A percentile compares a stretch with the other conserved stretches of the same genome.
Evolutionary conservation across 2,329 filamentous ascomycete genomes (phyloP).

Genomic region (Ophiognomonia clavigignenti-juglandacearum): DNA sequence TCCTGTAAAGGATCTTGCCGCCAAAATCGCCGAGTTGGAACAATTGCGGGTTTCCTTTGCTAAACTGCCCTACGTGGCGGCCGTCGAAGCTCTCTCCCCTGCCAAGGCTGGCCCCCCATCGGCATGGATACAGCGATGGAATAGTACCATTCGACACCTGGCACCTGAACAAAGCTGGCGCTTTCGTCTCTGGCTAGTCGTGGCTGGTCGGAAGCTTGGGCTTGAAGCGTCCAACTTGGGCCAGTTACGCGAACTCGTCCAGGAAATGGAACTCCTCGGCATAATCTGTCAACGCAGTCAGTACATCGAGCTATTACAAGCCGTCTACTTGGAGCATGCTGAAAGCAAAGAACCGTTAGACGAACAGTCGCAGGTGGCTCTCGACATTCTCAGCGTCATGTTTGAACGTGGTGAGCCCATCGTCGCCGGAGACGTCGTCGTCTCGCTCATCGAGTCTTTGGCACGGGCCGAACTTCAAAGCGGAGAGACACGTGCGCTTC

Average conservation of each 20-base stretch:
- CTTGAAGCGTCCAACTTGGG: constrained; percentile 12
- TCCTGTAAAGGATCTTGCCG: constrained; percentile 5
- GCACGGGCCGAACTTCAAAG: constrained; percentile 27
- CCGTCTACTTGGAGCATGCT: constrained; percentile 27
- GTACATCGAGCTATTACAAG: constrained; percentile 32
- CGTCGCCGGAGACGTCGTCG: constrained; percentile 42
- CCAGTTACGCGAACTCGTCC: constrained; percentile 25
- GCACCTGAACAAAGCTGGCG: constrained; percentile 28
- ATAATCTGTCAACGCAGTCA: constrained; percentile 29
- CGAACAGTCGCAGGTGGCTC: constrained; percentile 33
- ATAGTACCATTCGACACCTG: constrained; percentile 23
- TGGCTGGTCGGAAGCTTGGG: constrained; percentile 20
- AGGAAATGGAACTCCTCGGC: constrained; percentile 35
- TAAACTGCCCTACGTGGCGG: not conserved
- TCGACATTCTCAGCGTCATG: constrained; percentile 39
- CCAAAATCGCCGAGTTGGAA: constrained; percentile 7
- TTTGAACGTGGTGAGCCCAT: constrained; percentile 40
- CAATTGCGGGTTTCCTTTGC: constrained; percentile 9
- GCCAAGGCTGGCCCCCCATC: constrained; percentile 1
- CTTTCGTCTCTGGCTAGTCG: constrained; percentile 27
- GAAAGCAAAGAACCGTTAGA: constrained; percentile 19
- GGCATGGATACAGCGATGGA: constrained; percentile 14
- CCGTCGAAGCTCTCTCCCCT: constrained; percentile 6
- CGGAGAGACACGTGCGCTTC: constrained; percentile 32
- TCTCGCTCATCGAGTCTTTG: constrained; percentile 40